Conservation (phyloP, 139 green algal species). For the Yamagishiella unicocca region DNA sequence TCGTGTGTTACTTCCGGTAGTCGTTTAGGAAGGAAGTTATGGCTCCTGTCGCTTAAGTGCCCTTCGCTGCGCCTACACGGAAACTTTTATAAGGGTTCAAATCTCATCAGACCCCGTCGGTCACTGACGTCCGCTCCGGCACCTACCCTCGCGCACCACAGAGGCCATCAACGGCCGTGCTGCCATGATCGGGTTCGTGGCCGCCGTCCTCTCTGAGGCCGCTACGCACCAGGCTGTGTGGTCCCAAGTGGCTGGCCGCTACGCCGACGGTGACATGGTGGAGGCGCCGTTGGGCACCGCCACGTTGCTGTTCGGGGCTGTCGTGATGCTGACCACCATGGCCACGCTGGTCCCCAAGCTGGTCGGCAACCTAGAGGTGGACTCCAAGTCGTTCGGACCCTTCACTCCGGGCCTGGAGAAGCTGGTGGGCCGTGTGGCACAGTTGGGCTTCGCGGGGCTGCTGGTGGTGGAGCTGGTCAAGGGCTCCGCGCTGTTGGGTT, state of each 20-base stretch:
- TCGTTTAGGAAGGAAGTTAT: no score
- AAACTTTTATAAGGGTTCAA: no score
- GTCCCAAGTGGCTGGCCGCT: constrained; percentile 49
- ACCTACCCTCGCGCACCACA: neutral
- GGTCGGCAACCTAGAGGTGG: neutral
- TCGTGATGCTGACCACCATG: constrained; percentile 52
- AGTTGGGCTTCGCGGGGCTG: constrained; percentile 51
- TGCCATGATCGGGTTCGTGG: constrained; percentile 56
- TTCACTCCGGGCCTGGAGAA: constrained; percentile 54
- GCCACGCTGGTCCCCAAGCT: constrained; percentile 51
- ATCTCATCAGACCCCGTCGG: neutral
- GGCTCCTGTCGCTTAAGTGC: no score
- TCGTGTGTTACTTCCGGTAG: no score
- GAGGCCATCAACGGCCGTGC: constrained; percentile 57
- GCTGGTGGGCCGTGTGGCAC: constrained; percentile 47
- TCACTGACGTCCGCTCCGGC: neutral
- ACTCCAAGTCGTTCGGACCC: constrained; percentile 46
- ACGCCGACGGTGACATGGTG: constrained; percentile 41
- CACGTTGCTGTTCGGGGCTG: constrained; percentile 35
- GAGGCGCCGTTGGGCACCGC: constrained; percentile 29
- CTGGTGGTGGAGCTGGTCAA: constrained; percentile 50
- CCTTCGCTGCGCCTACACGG: no score
- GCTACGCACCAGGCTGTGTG: constrained; percentile 47
- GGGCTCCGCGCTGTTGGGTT: constrained; percentile 39
- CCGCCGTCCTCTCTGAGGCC: constrained; percentile 35